Evolutionary conservation across 2,329 filamentous ascomycete genomes (phyloP), one percentile per base, ranked within the genome.

Genomic region (Myriosclerotinia duriaeana): DNA sequence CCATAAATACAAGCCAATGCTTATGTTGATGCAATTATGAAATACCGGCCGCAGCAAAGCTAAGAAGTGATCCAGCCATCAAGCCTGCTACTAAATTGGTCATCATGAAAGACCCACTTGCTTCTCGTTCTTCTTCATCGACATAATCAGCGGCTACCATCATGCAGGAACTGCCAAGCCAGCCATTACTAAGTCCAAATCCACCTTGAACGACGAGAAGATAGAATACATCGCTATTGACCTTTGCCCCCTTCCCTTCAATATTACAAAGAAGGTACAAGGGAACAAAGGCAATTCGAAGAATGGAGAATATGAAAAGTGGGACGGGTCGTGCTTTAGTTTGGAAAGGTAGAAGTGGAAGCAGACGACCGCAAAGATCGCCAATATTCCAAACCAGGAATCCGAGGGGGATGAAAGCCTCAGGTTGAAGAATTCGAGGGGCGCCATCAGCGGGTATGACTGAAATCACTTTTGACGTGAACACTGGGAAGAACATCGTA

Each of bases 401-500:
- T 4, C 86, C 92, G 0, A 97, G 83, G 0, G 95, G 93, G 67
- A 98, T 93, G 77, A 98, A 99, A 20, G 89, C 87, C 0, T 87
- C 82, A 0, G 91, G 87, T 63, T 87, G 85, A 71, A 96, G 85
- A 20, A 96, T 79, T 20, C 82, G 79, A 15, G 83, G 80, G 15
- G 84, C 82, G 9, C 75, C 69, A 40, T 76, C 72, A n/a, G 73
- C 67, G 7, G 69, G 78, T 69, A 72, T 76, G 67, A 84, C 79
- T 2, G 83, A 86, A 30, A 81, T 70, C 63, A 89, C 89, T 78
- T 89, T 87, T 66, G 84, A 80, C 0, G 95, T 98, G 78, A 96
- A 96, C 68, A 98, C 91, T 0, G 95, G 95, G 80, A 93, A 98
- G 76, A 95, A 88, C 94, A 99, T 98, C 60, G 93, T 93, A 65